Conservation (phyloP, 2,329 filamentous ascomycete genomes). For the Aureobasidium lini region DNA sequence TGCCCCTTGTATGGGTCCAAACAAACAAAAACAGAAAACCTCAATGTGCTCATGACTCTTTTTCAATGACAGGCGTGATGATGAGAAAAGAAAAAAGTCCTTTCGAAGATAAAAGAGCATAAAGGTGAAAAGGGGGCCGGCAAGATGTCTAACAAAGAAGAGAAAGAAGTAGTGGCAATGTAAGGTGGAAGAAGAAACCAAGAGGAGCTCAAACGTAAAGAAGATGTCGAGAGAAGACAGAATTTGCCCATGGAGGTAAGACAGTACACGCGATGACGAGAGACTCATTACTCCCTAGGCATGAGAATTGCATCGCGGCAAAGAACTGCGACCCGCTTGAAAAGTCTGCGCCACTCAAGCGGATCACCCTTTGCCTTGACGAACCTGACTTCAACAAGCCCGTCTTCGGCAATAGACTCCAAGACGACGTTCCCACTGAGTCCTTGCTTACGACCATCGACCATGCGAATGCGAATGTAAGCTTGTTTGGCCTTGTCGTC, state of each 20-base stretch:
- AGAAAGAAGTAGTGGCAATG: background rate
- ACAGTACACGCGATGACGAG: background rate
- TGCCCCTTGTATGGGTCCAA: background rate
- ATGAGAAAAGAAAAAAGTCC: background rate
- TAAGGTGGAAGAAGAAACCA: background rate
- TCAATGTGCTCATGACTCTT: background rate
- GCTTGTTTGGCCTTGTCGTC: constrained; percentile 42
- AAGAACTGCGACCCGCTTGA: constrained; percentile 86
- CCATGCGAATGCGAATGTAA: constrained; percentile 65
- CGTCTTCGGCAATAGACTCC: constrained; percentile 53
- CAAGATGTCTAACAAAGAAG: background rate
- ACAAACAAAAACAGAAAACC: background rate
- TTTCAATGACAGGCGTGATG: background rate
- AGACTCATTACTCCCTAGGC: constrained; percentile 1
- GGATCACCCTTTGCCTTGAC: constrained; percentile 94
- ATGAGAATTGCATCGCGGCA: constrained; percentile 73
- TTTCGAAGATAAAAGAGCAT: background rate
- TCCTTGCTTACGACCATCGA: constrained; percentile 64
- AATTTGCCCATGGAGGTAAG: too few relatives aligned
- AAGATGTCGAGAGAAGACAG: background rate
- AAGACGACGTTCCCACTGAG: constrained; percentile 69
- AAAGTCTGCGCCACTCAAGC: constrained; percentile 90
- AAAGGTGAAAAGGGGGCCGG: background rate
- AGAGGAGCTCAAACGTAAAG: background rate
- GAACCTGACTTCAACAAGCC: constrained; percentile 74